These are phyloP conservation scores for Coemansia sp. DNA, from an alignment of 192 early-diverging fungal genomes.

Conservation along the genomic window DNA sequence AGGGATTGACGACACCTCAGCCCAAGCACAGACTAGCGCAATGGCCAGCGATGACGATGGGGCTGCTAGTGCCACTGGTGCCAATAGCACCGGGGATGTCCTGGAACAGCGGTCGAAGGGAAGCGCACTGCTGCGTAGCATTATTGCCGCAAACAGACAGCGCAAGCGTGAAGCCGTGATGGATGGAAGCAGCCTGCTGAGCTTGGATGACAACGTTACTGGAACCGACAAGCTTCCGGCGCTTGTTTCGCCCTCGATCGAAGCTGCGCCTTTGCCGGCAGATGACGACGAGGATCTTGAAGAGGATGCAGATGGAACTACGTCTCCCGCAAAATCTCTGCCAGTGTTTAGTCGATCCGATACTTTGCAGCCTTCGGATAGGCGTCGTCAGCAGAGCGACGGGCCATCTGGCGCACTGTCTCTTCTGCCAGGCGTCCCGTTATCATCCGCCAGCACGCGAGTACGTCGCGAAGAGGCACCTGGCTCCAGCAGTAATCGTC, in stretches of 20 bases:
- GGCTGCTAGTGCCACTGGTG: constrained; percentile 1
- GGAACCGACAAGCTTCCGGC: constrained; percentile 10
- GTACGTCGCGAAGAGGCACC: constrained; percentile 8
- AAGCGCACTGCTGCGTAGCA: constrained; percentile 45
- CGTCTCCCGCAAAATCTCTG: constrained; percentile 3
- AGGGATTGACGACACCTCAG: background rate
- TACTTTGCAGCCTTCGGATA: background rate
- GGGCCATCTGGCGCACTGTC: background rate
- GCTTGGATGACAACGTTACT: constrained; percentile 7
- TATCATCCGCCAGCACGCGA: constrained; percentile 8
- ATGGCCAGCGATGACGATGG: constrained; percentile 19
- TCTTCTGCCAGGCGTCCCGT: background rate
- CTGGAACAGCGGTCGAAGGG: constrained; percentile 30
- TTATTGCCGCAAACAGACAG: constrained; percentile 43
- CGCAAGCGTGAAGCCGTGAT: constrained; percentile 22
- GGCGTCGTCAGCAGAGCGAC: constrained; percentile 5
- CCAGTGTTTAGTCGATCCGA: background rate
- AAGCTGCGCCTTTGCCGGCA: background rate
- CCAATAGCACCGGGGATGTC: background rate
- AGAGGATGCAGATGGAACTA: background rate
- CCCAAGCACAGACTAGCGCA: constrained; percentile 1
- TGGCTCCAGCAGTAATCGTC: background rate
- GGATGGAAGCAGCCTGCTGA: constrained; percentile 1
- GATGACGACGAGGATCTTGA: constrained; percentile 9
- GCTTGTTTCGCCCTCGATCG: constrained; percentile 13